Conservation (phyloP, 2,329 filamentous ascomycete genomes). For the Alternaria atra region DNA sequence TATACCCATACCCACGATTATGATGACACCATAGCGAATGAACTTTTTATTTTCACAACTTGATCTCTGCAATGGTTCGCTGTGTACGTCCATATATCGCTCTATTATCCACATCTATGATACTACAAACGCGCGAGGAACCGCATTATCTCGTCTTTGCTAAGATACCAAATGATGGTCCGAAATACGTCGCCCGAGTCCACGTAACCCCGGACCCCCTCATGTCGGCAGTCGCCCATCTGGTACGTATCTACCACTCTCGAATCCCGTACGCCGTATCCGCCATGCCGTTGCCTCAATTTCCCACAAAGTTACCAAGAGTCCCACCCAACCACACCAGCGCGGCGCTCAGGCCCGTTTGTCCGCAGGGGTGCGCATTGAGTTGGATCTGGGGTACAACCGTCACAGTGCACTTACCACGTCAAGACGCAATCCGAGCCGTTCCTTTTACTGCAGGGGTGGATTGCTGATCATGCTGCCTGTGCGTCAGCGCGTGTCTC, state of each 20-base stretch:
- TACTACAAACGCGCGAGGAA: background rate
- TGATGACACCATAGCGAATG: conserved; percentile 23
- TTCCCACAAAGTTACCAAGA: background rate
- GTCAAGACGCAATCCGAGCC: conserved; percentile 4
- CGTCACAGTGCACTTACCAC: conserved; percentile 1
- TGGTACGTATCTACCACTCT: conserved; percentile 1
- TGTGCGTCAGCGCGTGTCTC: conserved; percentile 9
- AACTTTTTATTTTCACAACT: background rate
- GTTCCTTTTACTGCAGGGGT: conserved; percentile 6
- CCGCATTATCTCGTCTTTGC: background rate
- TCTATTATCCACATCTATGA: background rate
- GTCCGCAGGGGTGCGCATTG: conserved; percentile 13
- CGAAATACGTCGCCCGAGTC: background rate
- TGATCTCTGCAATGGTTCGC: background rate
- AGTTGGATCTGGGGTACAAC: conserved; percentile 8
- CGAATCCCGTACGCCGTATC: background rate
- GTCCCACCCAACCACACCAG: conserved; percentile 2
- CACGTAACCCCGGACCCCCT: background rate
- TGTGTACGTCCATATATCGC: background rate
- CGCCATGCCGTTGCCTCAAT: background rate
- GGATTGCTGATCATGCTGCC: conserved; percentile 5
- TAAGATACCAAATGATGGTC: background rate
- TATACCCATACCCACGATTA: conserved; percentile 34
- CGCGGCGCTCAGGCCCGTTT: conserved; percentile 17
- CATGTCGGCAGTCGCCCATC: conserved; percentile 11